Conservation (phyloP, 352 stramenopile genomes). For the Globisporangium emineosum region DNA sequence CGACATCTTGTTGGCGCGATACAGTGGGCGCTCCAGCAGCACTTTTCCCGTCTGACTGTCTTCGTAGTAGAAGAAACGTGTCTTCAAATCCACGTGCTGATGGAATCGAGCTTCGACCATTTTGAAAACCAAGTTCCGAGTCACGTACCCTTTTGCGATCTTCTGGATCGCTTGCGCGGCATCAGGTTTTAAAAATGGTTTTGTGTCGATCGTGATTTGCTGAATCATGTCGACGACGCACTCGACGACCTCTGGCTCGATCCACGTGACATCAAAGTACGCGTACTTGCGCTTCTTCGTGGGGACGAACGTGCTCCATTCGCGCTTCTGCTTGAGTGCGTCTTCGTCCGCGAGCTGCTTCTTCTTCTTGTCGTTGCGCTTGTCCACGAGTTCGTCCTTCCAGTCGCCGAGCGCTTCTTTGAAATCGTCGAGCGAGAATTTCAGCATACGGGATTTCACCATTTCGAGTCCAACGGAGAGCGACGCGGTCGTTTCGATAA, state of each 20-base stretch:
- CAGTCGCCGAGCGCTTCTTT: constrained; percentile 44
- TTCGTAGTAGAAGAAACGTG: constrained; percentile 58
- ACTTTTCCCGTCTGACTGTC: constrained; percentile 35
- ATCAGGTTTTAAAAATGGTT: constrained; percentile 36
- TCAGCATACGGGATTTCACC: constrained; percentile 44
- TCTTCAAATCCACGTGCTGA: constrained; percentile 37
- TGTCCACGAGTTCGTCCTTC: constrained; percentile 48
- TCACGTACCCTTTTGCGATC: constrained; percentile 39
- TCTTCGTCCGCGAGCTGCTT: neutral
- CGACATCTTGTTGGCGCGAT: constrained; percentile 26
- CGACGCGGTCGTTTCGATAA: constrained; percentile 26
- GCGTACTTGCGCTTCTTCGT: constrained; percentile 47
- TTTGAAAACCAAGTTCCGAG: constrained; percentile 28
- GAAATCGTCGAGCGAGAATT: constrained; percentile 46
- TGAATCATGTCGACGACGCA: constrained; percentile 47
- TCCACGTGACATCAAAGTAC: constrained; percentile 57
- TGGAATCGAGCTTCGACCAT: constrained; percentile 40
- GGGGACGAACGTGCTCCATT: constrained; percentile 30
- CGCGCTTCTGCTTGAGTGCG: constrained; percentile 9
- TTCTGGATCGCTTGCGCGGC: constrained; percentile 58
- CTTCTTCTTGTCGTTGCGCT: constrained; percentile 20
- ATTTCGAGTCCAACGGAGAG: constrained; percentile 50
- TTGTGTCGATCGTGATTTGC: constrained; percentile 21
- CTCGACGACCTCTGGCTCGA: constrained; percentile 58
- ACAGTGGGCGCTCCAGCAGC: constrained; percentile 43